Conservation (phyloP, 257 asterid genomes). For the Vinca minor region DNA sequence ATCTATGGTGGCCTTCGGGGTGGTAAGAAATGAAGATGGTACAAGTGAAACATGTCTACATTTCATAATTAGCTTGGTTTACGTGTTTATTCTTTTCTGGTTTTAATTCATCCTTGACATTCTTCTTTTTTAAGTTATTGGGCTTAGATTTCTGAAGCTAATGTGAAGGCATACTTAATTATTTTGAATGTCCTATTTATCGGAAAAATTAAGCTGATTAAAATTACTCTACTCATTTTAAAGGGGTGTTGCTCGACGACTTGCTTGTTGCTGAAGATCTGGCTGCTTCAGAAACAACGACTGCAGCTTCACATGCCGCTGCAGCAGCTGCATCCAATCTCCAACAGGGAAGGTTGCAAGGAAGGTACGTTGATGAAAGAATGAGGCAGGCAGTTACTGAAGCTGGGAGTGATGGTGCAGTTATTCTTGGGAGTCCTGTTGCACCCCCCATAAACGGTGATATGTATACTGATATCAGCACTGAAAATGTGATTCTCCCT, state of each 20-base stretch:
- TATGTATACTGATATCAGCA: conserved; percentile 76
- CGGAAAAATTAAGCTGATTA: neutral
- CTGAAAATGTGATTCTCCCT: conserved; percentile 79
- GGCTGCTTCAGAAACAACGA: conserved; percentile 95
- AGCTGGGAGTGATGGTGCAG: conserved; percentile 63
- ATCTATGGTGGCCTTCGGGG: conserved; percentile 98
- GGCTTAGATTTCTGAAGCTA: neutral
- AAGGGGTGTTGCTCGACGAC: conserved; percentile 91
- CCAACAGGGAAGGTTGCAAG: conserved; percentile 56
- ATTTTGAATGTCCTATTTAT: conserved; percentile 5
- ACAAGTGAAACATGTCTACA: neutral
- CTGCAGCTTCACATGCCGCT: conserved; percentile 95
- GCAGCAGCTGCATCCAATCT: conserved; percentile 65
- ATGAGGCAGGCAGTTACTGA: conserved; percentile 44
- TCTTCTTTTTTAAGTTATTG: neutral
- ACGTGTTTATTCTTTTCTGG: neutral
- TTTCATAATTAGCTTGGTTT: neutral
- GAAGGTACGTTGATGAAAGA: conserved; percentile 71
- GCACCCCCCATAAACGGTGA: conserved; percentile 96
- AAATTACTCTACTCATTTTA: conserved; percentile 14
- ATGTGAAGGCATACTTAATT: neutral
- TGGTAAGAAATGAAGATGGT: conserved; percentile 43
- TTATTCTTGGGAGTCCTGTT: conserved; percentile 86
- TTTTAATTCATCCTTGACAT: neutral
- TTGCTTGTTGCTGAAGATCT: conserved; percentile 95